Percentiles rank a stretch among this genome's conserved stretches.
Conservation (phyloP, 495 filamentous ascomycete species). For the Penicillium coffeae region DNA sequence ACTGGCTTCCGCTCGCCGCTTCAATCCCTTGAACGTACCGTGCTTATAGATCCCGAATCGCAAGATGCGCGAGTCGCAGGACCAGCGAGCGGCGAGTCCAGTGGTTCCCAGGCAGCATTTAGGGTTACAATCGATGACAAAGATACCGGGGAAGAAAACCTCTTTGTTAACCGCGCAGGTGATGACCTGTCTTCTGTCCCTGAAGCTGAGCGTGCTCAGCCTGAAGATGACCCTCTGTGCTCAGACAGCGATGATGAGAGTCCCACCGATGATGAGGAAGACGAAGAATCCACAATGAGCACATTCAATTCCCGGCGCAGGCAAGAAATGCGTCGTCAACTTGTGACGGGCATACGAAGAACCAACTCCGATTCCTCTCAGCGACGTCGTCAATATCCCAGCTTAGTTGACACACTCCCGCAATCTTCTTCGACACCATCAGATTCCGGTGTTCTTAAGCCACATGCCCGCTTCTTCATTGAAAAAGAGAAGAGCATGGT, state of each 20-base stretch:
- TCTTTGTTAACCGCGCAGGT: constrained; percentile 23
- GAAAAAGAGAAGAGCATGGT: constrained; percentile 75
- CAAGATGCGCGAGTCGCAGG: constrained; percentile 22
- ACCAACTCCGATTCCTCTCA: constrained; percentile 14
- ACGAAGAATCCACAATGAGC: constrained; percentile 11
- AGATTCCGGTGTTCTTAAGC: constrained; percentile 56
- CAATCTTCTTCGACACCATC: constrained; percentile 2
- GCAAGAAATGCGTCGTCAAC: constrained; percentile 24
- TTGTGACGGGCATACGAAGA: constrained; percentile 18
- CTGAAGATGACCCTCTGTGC: constrained; percentile 37
- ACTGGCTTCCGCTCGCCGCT: constrained; percentile 34
- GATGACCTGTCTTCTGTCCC: constrained; percentile 19
- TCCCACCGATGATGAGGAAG: constrained; percentile 38
- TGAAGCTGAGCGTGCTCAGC: constrained; percentile 25
- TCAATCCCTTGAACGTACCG: constrained; percentile 27
- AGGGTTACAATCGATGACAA: constrained; percentile 50
- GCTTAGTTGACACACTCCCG: constrained; percentile 24
- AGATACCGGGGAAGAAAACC: constrained; percentile 38
- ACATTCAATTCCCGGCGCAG: constrained; percentile 26
- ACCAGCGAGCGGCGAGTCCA: constrained; percentile 6
- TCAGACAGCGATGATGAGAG: constrained; percentile 55
- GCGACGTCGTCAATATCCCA: constrained; percentile 24
- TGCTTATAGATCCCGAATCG: constrained; percentile 22
- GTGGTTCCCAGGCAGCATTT: constrained; percentile 36
- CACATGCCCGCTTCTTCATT: constrained; percentile 76